A percentile compares a stretch with the other conserved stretches of the same genome.
Conservation (phyloP, 2,329 filamentous ascomycete genomes). For the Eutypa lata region DNA sequence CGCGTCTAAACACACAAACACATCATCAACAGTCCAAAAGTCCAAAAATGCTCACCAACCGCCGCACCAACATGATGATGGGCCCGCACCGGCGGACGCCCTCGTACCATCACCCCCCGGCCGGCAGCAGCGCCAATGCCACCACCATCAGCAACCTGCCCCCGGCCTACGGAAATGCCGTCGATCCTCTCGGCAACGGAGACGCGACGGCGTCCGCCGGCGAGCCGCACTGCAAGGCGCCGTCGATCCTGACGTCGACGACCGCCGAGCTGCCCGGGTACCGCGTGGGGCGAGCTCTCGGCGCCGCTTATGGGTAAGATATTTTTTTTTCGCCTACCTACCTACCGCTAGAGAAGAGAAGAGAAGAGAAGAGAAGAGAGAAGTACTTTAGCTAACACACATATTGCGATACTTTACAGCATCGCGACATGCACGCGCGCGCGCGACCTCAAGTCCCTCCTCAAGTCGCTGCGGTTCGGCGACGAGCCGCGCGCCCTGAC, state of each 20-base stretch:
- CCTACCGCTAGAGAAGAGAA: too few relatives aligned
- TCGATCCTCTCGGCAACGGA: too few relatives aligned
- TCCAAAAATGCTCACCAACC: constrained; percentile 19
- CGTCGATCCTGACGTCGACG: constrained; percentile 19
- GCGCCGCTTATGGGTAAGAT: constrained; percentile 19
- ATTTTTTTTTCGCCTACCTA: too few relatives aligned
- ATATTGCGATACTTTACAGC: too few relatives aligned
- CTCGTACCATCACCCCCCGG: background rate
- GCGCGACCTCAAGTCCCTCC: constrained; percentile 17
- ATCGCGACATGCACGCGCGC: too few relatives aligned
- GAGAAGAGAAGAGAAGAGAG: too few relatives aligned
- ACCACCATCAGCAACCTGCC: constrained; percentile 8
- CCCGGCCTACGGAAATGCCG: constrained; percentile 2
- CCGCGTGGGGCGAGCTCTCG: constrained; percentile 15
- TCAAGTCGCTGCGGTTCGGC: constrained; percentile 12
- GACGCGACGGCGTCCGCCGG: background rate
- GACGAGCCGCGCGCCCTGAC: constrained; percentile 19
- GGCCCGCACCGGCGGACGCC: constrained; percentile 5
- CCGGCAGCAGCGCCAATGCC: background rate
- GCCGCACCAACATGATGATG: constrained; percentile 18
- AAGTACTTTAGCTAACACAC: too few relatives aligned
- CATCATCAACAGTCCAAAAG: background rate
- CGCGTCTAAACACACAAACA: background rate
- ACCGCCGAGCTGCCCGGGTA: constrained; percentile 18
- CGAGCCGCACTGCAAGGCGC: constrained; percentile 18